Percentiles rank a stretch among this genome's conserved stretches.
Evolutionary conservation across 805 yeast species (phyloP).

Genomic region (Saturnispora galanensis): DNA sequence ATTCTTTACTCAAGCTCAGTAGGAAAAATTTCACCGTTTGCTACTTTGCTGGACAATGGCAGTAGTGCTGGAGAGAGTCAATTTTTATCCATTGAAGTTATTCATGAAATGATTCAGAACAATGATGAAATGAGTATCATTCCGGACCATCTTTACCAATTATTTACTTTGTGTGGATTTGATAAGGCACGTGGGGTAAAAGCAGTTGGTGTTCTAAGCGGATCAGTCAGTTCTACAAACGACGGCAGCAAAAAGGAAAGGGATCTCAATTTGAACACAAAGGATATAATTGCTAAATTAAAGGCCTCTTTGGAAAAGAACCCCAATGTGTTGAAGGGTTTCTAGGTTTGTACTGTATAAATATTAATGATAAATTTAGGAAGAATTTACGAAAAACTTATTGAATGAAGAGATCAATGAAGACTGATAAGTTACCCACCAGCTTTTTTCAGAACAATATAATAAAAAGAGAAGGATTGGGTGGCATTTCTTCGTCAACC

Average conservation of each 20-base stretch:
- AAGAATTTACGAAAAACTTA: too few relatives aligned
- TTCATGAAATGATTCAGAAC: slow-evolving; percentile 69
- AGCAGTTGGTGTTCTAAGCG: not conserved
- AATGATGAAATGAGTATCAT: slow-evolving; percentile 72
- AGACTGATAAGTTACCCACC: too few relatives aligned
- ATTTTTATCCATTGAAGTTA: slow-evolving; percentile 84
- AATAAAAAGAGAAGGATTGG: too few relatives aligned
- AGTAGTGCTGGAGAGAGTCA: slow-evolving; percentile 52
- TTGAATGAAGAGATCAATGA: too few relatives aligned
- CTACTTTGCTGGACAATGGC: slow-evolving; percentile 8
- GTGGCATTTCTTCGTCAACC: too few relatives aligned
- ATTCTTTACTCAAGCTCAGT: slow-evolving; percentile 45
- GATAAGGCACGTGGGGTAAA: slow-evolving; percentile 13
- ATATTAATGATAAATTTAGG: not conserved
- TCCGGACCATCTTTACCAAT: slow-evolving; percentile 51
- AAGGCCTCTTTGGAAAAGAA: slow-evolving; percentile 7
- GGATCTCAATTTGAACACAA: slow-evolving; percentile 23
- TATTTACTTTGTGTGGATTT: slow-evolving; percentile 40
- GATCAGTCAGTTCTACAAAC: slow-evolving; percentile 9
- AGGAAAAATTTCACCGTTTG: slow-evolving; percentile 1
- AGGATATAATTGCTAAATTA: slow-evolving; percentile 31
- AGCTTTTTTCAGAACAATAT: too few relatives aligned
- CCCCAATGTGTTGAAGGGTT: not conserved
- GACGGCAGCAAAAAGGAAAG: slow-evolving; percentile 8
- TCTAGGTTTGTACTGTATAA: not conserved